These are phyloP conservation scores for Cladosporium sp. DNA, from an alignment of 2,329 filamentous ascomycete genomes.

Conservation along the genomic window DNA sequence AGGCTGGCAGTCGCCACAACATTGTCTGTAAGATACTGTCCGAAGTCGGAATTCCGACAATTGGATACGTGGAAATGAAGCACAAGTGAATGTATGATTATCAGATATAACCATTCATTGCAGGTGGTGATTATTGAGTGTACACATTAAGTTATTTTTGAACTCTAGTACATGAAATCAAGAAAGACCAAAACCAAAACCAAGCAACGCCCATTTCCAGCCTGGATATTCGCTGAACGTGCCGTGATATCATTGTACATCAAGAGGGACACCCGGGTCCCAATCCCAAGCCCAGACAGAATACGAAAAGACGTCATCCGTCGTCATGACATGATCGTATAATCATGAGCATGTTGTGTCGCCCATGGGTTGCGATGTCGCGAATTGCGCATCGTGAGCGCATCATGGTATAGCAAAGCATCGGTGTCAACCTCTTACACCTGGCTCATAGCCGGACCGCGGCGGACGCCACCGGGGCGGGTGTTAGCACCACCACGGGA, in stretches of 20 bases:
- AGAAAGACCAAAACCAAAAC: neutral
- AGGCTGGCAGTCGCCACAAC: neutral
- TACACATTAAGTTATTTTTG: constrained; percentile 17
- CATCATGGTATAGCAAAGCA: neutral
- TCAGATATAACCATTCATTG: neutral
- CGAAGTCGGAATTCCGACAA: too few species aligned
- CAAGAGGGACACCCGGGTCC: neutral
- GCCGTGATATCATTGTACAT: constrained; percentile 19
- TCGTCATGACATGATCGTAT: constrained; percentile 3
- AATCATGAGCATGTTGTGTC: neutral
- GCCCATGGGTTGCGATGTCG: neutral
- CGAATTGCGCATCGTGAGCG: neutral
- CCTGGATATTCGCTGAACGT: constrained; percentile 10
- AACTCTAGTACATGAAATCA: constrained; percentile 10
- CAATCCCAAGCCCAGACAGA: neutral
- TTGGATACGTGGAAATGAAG: too few species aligned
- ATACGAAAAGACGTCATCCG: constrained; percentile 11
- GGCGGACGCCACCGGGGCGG: constrained; percentile 47
- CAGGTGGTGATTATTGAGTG: neutral
- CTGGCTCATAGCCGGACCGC: constrained; percentile 56
- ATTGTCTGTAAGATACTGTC: too few species aligned
- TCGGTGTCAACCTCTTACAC: constrained; percentile 44
- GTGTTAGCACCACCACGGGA: constrained; percentile 52
- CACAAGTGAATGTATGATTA: too few species aligned
- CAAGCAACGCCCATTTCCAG: constrained; percentile 15